A percentile compares a stretch with the other conserved stretches of the same genome.
phyloP scores from a whole-genome alignment of 2,329 filamentous ascomycete species.

The Xenoacremonium recifei region DNA sequence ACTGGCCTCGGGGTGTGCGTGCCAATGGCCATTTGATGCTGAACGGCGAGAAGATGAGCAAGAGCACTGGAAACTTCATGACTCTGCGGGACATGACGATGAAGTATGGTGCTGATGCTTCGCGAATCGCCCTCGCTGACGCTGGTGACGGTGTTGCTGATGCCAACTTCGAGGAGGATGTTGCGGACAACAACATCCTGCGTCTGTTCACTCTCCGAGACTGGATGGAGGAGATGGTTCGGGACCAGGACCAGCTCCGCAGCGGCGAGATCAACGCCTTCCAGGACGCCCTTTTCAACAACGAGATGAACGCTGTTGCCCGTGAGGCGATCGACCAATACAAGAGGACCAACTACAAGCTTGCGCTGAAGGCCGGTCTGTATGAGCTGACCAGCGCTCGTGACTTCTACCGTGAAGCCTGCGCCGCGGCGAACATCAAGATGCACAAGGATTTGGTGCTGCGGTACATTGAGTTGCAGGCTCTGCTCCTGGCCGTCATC shows the following conservation, averaged over 20 bases:
- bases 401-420: constrained; percentile 86
- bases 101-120: constrained; percentile 94
- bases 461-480: constrained; percentile 84
- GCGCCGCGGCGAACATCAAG: constrained; percentile 71
- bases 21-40: constrained; percentile 91
- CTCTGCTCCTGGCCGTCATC: constrained; percentile 77
- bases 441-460: constrained; percentile 82
- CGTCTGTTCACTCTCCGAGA: constrained; percentile 78
- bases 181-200: constrained; percentile 88
- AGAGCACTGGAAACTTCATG: constrained; percentile 96
- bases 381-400: constrained; percentile 90
- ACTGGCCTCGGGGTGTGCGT: constrained; percentile 84
- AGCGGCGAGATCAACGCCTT: constrained; percentile 74
- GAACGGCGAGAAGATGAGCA: constrained; percentile 98
- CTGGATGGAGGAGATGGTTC: constrained; percentile 85
- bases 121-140: constrained; percentile 87
- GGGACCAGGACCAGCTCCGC: constrained; percentile 67
- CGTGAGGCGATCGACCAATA: constrained; percentile 78
- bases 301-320: constrained; percentile 87
- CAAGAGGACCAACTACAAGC: constrained; percentile 70
- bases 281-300: constrained; percentile 87
- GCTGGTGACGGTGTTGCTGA: constrained; percentile 93
- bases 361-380: constrained; percentile 80
- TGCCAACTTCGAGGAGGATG: constrained; percentile 94
- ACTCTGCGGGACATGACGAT: constrained; percentile 80